Conservation (phyloP, 208 protist genomes). For the Leishmania tropica region DNA sequence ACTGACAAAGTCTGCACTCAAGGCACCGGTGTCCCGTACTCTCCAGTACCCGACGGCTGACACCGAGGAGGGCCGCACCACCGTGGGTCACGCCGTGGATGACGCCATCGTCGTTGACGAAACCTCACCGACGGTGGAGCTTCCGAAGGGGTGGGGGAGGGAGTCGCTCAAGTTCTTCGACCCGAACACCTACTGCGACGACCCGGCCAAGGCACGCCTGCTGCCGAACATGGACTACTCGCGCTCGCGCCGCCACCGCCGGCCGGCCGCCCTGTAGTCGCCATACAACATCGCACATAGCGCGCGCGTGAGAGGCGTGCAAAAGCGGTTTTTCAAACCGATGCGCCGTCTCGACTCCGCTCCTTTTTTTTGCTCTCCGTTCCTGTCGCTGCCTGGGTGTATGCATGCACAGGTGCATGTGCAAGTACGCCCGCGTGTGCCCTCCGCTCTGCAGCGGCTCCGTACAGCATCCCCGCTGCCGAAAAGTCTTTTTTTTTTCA, state of each 20-base stretch:
- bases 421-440: neutral
- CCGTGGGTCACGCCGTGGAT: conserved; percentile 45
- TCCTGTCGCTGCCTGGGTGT: neutral
- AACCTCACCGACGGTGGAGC: conserved; percentile 18
- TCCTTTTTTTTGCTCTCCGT: conserved; percentile 3
- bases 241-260: conserved; percentile 22
- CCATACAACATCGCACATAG: neutral
- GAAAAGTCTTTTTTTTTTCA: conserved; percentile 5
- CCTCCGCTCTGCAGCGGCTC: neutral
- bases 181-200: conserved; percentile 79
- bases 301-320: neutral
- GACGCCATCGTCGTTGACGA: conserved; percentile 34
- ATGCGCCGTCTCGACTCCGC: neutral
- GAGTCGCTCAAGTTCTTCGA: conserved; percentile 76
- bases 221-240: conserved; percentile 25
- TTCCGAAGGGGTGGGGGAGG: conserved; percentile 74
- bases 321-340: neutral
- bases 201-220: conserved; percentile 66
- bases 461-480: conserved; percentile 5
- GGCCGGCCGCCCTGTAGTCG: neutral
- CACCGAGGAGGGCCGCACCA: conserved; percentile 21
- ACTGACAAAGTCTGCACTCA: conserved; percentile 3
- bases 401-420: neutral
- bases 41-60: conserved; percentile 11
- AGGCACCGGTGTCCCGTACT: conserved; percentile 9